These are phyloP conservation scores for Aureobasidium lini DNA, from an alignment of 2,329 filamentous ascomycete genomes.

Conservation along the genomic window DNA sequence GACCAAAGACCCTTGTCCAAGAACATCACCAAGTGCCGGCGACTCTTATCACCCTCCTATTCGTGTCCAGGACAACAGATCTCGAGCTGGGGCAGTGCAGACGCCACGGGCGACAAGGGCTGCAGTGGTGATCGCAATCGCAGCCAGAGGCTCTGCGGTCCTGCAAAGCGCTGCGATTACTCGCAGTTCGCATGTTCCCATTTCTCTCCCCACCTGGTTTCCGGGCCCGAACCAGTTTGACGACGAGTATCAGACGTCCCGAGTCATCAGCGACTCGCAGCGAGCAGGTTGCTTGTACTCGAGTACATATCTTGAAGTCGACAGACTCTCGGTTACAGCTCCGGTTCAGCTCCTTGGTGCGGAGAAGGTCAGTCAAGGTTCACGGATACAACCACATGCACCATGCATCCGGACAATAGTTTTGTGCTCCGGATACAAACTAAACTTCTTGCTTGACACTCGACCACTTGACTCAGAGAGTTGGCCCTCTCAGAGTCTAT, in stretches of 20 bases:
- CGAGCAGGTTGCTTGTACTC: not conserved
- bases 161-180: not conserved
- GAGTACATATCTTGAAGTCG: not conserved
- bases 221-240: not conserved
- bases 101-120: not conserved
- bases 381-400: not conserved
- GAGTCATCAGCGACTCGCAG: not conserved
- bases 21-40: not conserved
- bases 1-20: not conserved
- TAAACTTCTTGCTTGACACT: too few relatives aligned
- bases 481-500: not conserved
- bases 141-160: not conserved
- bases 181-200: not conserved
- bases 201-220: not conserved
- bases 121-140: not conserved
- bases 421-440: too few relatives aligned
- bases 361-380: not conserved
- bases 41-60: not conserved
- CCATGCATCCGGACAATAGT: not conserved
- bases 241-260: not conserved
- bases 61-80: slow-evolving; percentile 6
- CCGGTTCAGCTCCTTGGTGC: not conserved
- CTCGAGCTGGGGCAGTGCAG: not conserved
- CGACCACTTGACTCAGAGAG: not conserved
- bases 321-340: not conserved